Conservation (phyloP, 768 basidiomycete genomes). For the Lentinula sp. region DNA sequence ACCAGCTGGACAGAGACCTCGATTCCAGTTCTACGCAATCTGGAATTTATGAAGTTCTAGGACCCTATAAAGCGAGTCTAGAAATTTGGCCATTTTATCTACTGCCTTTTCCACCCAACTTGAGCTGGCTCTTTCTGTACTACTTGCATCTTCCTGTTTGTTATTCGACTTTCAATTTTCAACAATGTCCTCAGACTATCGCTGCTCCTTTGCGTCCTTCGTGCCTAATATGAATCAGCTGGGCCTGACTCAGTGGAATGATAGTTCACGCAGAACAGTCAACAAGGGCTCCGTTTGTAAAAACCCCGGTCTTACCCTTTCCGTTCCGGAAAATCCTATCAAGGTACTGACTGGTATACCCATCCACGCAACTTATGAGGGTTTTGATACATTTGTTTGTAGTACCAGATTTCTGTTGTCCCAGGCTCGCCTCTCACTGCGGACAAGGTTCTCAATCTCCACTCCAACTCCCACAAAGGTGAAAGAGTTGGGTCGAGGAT, state of each 20-base stretch:
- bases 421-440: not conserved
- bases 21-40: not conserved
- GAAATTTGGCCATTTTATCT: not conserved
- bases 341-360: not conserved
- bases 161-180: not conserved
- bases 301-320: not conserved
- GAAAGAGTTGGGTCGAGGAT: not conserved
- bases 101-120: not conserved
- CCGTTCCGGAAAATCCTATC: not conserved
- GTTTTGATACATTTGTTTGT: not conserved
- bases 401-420: not conserved
- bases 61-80: not conserved
- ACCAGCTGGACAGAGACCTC: not conserved
- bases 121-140: not conserved
- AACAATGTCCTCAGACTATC: not conserved
- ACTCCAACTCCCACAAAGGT: not conserved
- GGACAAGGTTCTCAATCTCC: not conserved
- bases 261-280: not conserved
- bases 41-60: not conserved
- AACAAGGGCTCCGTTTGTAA: not conserved
- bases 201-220: not conserved
- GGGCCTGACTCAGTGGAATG: not conserved
- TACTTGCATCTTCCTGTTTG: not conserved
- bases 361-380: not conserved
- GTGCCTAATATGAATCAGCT: not conserved